Evolutionary conservation across 75 land plant species (phyloP), one percentile per base, ranked within the genome.

Genomic region (Azolla pinnata): DNA sequence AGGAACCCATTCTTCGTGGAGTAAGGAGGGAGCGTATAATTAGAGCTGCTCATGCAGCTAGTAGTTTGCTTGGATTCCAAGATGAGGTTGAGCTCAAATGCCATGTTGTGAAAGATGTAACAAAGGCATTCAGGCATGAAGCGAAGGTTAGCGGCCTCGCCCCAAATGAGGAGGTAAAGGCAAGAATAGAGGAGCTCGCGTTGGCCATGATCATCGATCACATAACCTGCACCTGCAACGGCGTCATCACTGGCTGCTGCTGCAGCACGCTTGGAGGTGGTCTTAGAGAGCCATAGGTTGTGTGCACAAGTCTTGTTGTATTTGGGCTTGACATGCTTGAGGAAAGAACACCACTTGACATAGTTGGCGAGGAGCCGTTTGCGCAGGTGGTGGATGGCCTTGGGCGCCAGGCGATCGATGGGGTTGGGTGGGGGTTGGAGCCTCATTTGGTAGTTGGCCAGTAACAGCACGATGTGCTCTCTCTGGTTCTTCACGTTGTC

Each of bases 111-210:
- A 79, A 81, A 95, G 44, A 95, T 83, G 71, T 83, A 95, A 63
- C 99, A 95, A 20, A 89, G 78, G 74, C 97, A 85, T 60, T 95
- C 99, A 0, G 99, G 99, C 75, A 95, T 83, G 71, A 86, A 95
- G 55, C 99, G 69, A 29, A 95, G 50, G 53, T 95, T 95, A 30
- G 91, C 83, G 21, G 96, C 99, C 70, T 95, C 99, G 25, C 99
- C 99, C 99, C 99, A 95, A 40, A 95, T 86, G 31, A 95, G 70
- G 45, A 79, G 85, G 66, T 81, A 86, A 57, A 95, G 59, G 40
- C 74, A 80, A 59, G 81, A 50, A 47, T 63, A 78, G 18, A 75
- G 29, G 28, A 87, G 18, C 66, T 72, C 12, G 14, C 49, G 49
- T 23, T 23, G 17, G n/a, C n/a, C n/a, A n/a, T n/a, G n/a, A n/a